Base-by-base conservation (phyloP, 345 rosid species). In the Citropsis articulata region DNA sequence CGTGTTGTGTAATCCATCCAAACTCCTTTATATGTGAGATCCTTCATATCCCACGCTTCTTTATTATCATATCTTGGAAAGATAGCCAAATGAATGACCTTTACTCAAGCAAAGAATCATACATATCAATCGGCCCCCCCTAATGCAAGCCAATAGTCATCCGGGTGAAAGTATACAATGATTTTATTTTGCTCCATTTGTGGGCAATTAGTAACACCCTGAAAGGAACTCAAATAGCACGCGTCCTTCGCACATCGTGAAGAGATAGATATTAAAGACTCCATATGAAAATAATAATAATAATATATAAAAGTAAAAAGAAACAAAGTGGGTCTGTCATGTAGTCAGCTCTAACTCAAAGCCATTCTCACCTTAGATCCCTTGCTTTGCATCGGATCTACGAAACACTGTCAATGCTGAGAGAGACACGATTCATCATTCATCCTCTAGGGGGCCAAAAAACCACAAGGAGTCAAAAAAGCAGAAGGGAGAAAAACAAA, bases 351-450 rank as follows among this genome's bases (percentile, higher is more conserved):
- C 22, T 3, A 50, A 53, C 68, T 73, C 65, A 74, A 80, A 63
- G 61, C 5, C 45, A 1, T 35, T 13, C 62, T 61, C 62, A 25
- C 25, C 2, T 36, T 66, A 78, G 80, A 78, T 75, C 69, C 68
- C 72, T 24, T 61, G 53, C 57, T 59, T 72, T 78, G 81, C 81
- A 80, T 76, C 62, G 86, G 75, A 85, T 85, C 84, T 83, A 78
- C 75, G 84, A 78, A 78, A 78, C 84, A 78, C 79, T 64, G 83
- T 61, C 69, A 61, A 55, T 61, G 64, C 59, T 78, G 73, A 73
- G 76, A 53, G 72, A 31, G 31, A 57, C 38, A 72, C 50, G 33
- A 53, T 62, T 62, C 72, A 38, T 50, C 68, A 45, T 45, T 45
- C 50, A 45, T 36, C 30, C 9, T 61, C 53, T 7, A 71, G 25